A percentile compares a stretch with the other conserved stretches of the same genome.
Conservation (phyloP, 495 filamentous ascomycete genomes). For the Xylaria curta region DNA sequence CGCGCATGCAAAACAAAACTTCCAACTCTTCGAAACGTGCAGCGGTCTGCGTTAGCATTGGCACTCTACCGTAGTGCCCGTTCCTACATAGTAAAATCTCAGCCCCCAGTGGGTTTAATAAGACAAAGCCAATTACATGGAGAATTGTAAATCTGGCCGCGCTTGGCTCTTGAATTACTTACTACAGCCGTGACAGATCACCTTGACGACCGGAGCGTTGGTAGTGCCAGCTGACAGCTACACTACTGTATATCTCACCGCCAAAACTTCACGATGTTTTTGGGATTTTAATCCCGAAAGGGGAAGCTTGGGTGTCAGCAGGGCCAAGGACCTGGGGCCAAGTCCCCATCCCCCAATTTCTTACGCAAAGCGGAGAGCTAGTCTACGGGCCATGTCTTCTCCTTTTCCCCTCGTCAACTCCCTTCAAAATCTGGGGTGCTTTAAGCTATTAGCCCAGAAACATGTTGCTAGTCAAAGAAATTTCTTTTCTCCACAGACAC, state of each 20-base stretch:
- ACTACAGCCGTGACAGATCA: slow-evolving; percentile 12
- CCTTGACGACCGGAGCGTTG: slow-evolving; percentile 17
- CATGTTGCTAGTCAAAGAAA: slow-evolving; percentile 9
- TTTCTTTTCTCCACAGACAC: background rate
- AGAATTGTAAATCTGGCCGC: background rate
- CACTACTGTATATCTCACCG: slow-evolving; percentile 4
- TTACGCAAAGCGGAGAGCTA: slow-evolving; percentile 3
- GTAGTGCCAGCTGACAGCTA: slow-evolving; percentile 10
- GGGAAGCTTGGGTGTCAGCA: slow-evolving; percentile 9
- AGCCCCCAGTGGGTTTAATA: background rate
- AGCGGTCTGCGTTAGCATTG: background rate
- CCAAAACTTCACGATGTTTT: slow-evolving; percentile 24
- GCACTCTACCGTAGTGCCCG: background rate
- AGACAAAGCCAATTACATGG: background rate
- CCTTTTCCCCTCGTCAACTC: background rate
- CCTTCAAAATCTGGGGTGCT: slow-evolving; percentile 22
- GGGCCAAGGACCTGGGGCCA: slow-evolving; percentile 1
- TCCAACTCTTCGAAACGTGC: slow-evolving; percentile 4
- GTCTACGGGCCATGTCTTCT: background rate
- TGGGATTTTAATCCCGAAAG: slow-evolving; percentile 17
- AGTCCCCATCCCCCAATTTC: slow-evolving; percentile 17
- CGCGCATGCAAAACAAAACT: background rate
- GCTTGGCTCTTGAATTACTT: slow-evolving; percentile 15
- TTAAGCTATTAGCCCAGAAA: slow-evolving; percentile 8
- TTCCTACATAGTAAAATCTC: background rate